Base-by-base conservation (phyloP, 306 rosid genomes). In the Clitoria ternatea region DNA sequence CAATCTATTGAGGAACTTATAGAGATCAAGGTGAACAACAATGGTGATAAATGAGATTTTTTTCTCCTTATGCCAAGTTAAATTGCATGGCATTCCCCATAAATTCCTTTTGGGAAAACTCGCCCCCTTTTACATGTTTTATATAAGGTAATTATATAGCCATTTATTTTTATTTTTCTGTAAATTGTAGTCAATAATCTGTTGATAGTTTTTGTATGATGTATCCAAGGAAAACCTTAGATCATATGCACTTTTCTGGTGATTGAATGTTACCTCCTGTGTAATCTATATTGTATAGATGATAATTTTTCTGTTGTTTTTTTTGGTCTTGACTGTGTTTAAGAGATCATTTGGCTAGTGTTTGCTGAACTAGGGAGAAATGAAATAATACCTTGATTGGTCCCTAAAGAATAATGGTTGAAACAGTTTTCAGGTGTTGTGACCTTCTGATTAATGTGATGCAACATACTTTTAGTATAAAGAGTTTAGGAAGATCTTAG, bases 1-100 rank as follows among this genome's bases (percentile, higher is more conserved):
- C 97, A 92, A 70, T 83, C 93, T 32, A 90, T 92, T 13, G 86
- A 86, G 71, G 92, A 88, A 73, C 93, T 90, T 61, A 77, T 90
- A 19, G 93, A 87, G 81, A 90, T 92, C 84, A 88, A 85, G 76
- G 85, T 90, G 66, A 85, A 82, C 48, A 85, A 82, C 48, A 85
- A 74, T 69, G 76, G 69, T 14, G 30, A 77, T 43, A 73, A 62
- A 67, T 89, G 76, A 73, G 45, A 48, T 17, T 73, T 1, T 2
- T 76, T 76, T 69, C 65, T 72, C 66, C 42, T 61, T 74, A 70
- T 66, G 69, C 84, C 19, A 62, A 42, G 69, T 75, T 75, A 80
- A 54, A 66, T 66, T 48, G 66, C 63, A 77, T 45, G 89, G 73
- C 74, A 72, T 56, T 85, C 17, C 81, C 24, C 61, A 70, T 42